Evolutionary conservation across 2,329 filamentous ascomycete genomes (phyloP).

Genomic region (Annulohypoxylon truncatum): DNA sequence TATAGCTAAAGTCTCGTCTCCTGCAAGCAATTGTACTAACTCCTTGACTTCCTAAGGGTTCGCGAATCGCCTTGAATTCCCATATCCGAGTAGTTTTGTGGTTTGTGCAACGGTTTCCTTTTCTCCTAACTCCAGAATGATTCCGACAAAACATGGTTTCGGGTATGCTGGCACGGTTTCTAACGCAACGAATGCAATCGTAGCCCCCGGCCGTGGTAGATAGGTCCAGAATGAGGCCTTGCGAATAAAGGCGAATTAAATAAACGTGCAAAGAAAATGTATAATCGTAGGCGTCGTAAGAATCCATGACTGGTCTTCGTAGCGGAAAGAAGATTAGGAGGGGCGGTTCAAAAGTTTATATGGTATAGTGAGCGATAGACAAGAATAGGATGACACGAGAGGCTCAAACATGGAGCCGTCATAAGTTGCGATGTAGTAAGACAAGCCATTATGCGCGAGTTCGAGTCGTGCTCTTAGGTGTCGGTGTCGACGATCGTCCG

Average conservation of each 20-base stretch:
- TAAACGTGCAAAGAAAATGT: conserved; percentile 30
- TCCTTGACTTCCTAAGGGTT: conserved; percentile 22
- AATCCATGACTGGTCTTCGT: conserved; percentile 43
- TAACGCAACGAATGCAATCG: conserved; percentile 30
- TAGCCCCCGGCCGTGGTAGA: conserved; percentile 17
- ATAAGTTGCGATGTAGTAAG: conserved; percentile 9
- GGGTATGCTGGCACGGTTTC: conserved; percentile 34
- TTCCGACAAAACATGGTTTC: conserved; percentile 28
- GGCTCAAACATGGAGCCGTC: not conserved
- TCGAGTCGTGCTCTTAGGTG: conserved; percentile 52
- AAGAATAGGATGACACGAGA: conserved; percentile 20
- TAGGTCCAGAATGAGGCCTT: conserved; percentile 15
- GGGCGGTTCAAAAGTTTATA: conserved; percentile 23
- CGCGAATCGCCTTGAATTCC: conserved; percentile 19
- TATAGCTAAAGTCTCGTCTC: conserved; percentile 21
- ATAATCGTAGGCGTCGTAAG: conserved; percentile 45
- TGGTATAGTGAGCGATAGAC: conserved; percentile 38
- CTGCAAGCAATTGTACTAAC: conserved; percentile 20
- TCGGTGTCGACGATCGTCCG: conserved; percentile 52
- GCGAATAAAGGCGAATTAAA: conserved; percentile 33
- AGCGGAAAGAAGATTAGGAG: conserved; percentile 34
- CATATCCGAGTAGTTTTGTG: conserved; percentile 19
- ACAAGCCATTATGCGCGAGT: conserved; percentile 49
- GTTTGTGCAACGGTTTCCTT: conserved; percentile 22
- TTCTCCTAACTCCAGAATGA: conserved; percentile 40